These are phyloP conservation scores for Colletotrichum viniferum DNA, from an alignment of 2,329 filamentous ascomycete genomes.

Conservation along the genomic window DNA sequence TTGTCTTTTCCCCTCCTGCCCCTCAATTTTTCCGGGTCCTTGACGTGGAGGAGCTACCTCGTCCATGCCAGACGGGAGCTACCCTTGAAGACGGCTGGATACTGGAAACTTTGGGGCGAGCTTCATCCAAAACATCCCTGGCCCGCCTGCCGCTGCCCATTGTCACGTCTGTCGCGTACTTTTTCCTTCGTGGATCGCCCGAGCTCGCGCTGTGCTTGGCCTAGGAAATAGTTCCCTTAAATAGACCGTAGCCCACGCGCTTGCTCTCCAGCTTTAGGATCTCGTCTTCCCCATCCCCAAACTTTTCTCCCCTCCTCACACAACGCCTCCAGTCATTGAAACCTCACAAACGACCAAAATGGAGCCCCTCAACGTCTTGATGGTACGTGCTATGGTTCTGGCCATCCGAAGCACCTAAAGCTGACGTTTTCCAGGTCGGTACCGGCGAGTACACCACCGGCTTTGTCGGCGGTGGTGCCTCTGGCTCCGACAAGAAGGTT, in stretches of 20 bases:
- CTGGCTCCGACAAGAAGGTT: slow-evolving; percentile 93
- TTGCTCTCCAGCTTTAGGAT: background rate
- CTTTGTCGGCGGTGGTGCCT: slow-evolving; percentile 83
- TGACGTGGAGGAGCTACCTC: background rate
- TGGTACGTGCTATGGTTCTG: slow-evolving; percentile 54
- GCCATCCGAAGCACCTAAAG: background rate
- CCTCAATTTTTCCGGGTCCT: slow-evolving; percentile 41
- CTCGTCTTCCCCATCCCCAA: background rate
- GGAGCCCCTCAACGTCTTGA: slow-evolving; percentile 70
- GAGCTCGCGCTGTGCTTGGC: background rate
- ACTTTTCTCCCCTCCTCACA: background rate
- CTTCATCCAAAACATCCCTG: slow-evolving; percentile 10
- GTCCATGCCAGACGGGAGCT: background rate
- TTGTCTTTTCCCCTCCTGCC: slow-evolving; percentile 29
- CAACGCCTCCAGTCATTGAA: slow-evolving; percentile 1
- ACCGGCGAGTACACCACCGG: slow-evolving; percentile 98
- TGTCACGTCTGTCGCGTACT: background rate
- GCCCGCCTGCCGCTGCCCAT: background rate
- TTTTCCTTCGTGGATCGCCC: slow-evolving; percentile 7
- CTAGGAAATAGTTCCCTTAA: background rate
- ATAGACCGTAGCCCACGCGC: background rate
- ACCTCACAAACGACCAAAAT: slow-evolving; percentile 35
- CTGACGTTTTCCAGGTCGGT: slow-evolving; percentile 63
- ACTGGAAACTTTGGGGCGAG: background rate
- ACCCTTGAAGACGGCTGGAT: background rate